Percentiles rank a stretch among this genome's conserved stretches.
Conservation (phyloP, 148 eudicot genomes). For the Dysphania ambrosioides region DNA sequence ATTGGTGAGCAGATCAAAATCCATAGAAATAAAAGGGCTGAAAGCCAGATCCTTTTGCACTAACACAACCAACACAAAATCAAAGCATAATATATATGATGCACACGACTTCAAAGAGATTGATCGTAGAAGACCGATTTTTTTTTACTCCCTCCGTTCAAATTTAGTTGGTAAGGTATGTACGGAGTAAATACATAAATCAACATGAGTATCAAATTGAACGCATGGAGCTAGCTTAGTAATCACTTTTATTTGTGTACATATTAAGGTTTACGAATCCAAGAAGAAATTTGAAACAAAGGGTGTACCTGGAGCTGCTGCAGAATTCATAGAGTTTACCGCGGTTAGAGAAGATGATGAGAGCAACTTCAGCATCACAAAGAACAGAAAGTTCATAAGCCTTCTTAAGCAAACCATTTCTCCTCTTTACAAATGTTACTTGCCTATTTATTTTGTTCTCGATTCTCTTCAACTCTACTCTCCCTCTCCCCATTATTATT, state of each 20-base stretch:
- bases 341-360: slow-evolving; percentile 15
- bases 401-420: slow-evolving; percentile 18
- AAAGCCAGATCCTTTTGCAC: not conserved
- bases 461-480: slow-evolving; percentile 15
- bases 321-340: slow-evolving; percentile 19
- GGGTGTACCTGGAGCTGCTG: slow-evolving; percentile 8
- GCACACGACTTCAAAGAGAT: too few relatives aligned
- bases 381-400: slow-evolving; percentile 18
- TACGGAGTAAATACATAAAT: too few relatives aligned
- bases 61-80: not conserved
- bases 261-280: not conserved
- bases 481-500: slow-evolving; percentile 13
- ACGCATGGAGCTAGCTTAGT: not conserved
- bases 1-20: not conserved
- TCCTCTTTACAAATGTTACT: slow-evolving; percentile 16
- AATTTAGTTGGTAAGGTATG: not conserved
- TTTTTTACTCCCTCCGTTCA: not conserved
- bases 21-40: not conserved
- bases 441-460: slow-evolving; percentile 17
- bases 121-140: not conserved
- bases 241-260: too few relatives aligned
- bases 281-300: not conserved
- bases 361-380: slow-evolving; percentile 18
- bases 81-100: not conserved
- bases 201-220: not conserved